phyloP scores from a whole-genome alignment of 345 rosid species.

The Fremontodendron californicum region DNA sequence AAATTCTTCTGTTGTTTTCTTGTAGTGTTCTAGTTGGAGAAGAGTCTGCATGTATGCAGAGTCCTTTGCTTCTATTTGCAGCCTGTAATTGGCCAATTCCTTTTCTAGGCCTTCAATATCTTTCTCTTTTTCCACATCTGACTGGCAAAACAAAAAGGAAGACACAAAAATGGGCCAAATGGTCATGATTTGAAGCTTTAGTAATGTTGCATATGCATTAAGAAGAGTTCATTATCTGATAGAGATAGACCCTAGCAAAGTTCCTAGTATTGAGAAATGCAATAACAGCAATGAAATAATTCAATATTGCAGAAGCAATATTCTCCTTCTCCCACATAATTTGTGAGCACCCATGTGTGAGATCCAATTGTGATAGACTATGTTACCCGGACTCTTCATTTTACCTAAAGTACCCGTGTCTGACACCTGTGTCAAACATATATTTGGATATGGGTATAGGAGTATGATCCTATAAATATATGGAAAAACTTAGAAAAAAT shows the following conservation, averaged over 20 bases:
- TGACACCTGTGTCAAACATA: not conserved
- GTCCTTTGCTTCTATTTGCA: conserved; percentile 51
- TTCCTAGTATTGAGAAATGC: not conserved
- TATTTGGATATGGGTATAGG: not conserved
- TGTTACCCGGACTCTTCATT: not conserved
- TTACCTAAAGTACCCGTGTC: not conserved
- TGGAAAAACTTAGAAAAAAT: not conserved
- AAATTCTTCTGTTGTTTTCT: conserved; percentile 34
- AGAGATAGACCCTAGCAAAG: not conserved
- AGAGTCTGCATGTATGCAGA: conserved; percentile 32
- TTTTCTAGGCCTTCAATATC: conserved; percentile 27
- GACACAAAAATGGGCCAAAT: not conserved
- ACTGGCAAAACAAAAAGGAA: not conserved
- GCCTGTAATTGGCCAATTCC: conserved; percentile 43
- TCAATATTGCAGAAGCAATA: not conserved
- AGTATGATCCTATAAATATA: not conserved
- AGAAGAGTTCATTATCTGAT: not conserved
- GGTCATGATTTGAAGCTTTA: not conserved
- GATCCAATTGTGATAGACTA: not conserved
- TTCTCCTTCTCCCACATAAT: not conserved
- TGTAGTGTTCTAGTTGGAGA: conserved; percentile 32
- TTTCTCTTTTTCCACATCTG: conserved; percentile 30
- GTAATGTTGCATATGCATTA: not conserved
- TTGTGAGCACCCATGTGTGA: not conserved
- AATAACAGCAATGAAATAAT: not conserved